Base-by-base conservation (phyloP, 2,329 filamentous ascomycete genomes). In the Nothopassalora personata region DNA sequence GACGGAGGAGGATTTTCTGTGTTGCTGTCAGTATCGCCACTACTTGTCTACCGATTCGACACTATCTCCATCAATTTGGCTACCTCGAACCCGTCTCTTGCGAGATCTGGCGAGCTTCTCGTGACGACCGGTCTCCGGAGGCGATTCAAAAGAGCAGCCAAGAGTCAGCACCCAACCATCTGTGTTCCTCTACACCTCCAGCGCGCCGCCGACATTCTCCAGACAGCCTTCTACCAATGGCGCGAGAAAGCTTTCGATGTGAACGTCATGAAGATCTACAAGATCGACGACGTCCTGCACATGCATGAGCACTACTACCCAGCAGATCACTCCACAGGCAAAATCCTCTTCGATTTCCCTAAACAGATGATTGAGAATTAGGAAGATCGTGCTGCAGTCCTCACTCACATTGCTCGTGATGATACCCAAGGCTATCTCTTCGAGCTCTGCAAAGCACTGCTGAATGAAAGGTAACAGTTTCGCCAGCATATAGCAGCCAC, bases 151-250 rank as follows among this genome's bases (percentile, higher is more conserved):
- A 43, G 27, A 6, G 28, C 46, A 27, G 19, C 8, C 13, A n/a
- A 10, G 9, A 2, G 15, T 6, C 49, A 53, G 15, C 15, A 30
- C 27, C 11, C 13, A n/a, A 8, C 15, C n/a, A 51, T 28, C 34
- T 46, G 52, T 36, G 13, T 53, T 28, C 15, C 5, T 1, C 18
- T 18, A 36, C 36, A 48, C 13, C 43, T 67, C 28, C 61, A 59
- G 15, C 62, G 65, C n/a, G 66, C 62, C 19, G 64, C n/a, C 1
- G 39, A 59, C 1, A 31, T 67, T 8, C 49, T 64, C 5, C 60
- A 63, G 18, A 31, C 54, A 4, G 28, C 58, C 4, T 67, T 61
- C 56, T 57, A 60, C 33, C 31, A 18, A 10, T 52, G 57, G 4
- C 57, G 59, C 30, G 60, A 57, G 33, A 47, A 28, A 19, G 59